Evolutionary conservation across 495 filamentous ascomycete genomes (phyloP).

Genomic region (Xylaria longipes): DNA sequence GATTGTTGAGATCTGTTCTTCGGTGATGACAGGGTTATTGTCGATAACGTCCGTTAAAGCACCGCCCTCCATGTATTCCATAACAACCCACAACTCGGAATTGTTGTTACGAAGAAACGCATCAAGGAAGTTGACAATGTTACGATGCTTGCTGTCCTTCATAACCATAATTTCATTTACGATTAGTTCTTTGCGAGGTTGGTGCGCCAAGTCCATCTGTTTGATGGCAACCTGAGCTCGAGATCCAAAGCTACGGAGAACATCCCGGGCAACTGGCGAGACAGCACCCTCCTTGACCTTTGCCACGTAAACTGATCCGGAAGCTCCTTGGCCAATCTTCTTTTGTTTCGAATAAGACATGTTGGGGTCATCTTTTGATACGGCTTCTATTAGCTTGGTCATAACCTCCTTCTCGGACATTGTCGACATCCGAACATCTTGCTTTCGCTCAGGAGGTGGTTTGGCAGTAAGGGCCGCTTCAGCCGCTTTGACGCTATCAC

Average conservation of each 20-base stretch:
- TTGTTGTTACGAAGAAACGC: constrained; percentile 93
- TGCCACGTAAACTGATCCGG: constrained; percentile 96
- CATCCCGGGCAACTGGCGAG: constrained; percentile 67
- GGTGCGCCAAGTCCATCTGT: constrained; percentile 98
- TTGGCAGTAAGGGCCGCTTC: constrained; percentile 82
- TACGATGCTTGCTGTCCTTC: constrained; percentile 97
- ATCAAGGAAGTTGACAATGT: constrained; percentile 99
- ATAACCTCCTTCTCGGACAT: constrained; percentile 98
- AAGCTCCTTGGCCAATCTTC: constrained; percentile 98
- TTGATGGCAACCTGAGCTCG: constrained; percentile 94
- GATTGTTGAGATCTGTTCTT: constrained; percentile 97
- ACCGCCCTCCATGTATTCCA: constrained; percentile 99
- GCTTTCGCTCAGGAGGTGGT: constrained; percentile 70
- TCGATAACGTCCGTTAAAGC: constrained; percentile 98
- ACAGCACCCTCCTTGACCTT: constrained; percentile 80
- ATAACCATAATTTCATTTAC: constrained; percentile 99
- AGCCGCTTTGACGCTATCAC: constrained; percentile 76
- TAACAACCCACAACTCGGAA: constrained; percentile 96
- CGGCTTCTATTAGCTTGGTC: constrained; percentile 89
- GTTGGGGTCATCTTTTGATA: constrained; percentile 90
- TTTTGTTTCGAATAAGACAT: constrained; percentile 96
- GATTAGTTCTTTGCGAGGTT: constrained; percentile 97
- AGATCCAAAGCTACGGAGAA: constrained; percentile 71
- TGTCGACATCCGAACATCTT: constrained; percentile 92
- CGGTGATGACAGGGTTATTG: constrained; percentile 87